Percentiles rank a stretch among this genome's conserved stretches.
These are phyloP conservation scores for Thecaphora thlaspeos DNA, from an alignment of 1,284 basidiomycete species.

Conservation along the genomic window DNA sequence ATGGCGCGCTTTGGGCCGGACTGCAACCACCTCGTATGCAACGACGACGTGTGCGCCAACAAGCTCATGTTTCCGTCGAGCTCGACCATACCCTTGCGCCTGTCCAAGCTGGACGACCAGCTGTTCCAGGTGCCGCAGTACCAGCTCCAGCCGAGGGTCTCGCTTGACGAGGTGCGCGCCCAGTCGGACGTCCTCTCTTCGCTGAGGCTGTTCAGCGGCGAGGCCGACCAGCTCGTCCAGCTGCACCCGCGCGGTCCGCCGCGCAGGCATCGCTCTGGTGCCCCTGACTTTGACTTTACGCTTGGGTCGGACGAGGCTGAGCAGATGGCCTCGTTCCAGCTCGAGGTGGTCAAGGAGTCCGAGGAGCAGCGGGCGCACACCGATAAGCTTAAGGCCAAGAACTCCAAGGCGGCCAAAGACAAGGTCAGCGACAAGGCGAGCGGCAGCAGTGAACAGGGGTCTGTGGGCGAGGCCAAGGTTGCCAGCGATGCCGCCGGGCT, in stretches of 20 bases:
- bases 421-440: slow-evolving; percentile 53
- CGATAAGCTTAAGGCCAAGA: slow-evolving; percentile 24
- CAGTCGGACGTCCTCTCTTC: background rate
- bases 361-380: slow-evolving; percentile 62
- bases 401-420: slow-evolving; percentile 48
- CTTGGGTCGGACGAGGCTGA: slow-evolving; percentile 16
- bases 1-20: slow-evolving; percentile 67
- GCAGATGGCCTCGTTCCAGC: slow-evolving; percentile 44
- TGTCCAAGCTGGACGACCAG: slow-evolving; percentile 70
- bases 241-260: slow-evolving; percentile 34
- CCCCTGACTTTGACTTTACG: slow-evolving; percentile 54
- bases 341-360: slow-evolving; percentile 60
- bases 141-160: slow-evolving; percentile 19
- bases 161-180: background rate
- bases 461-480: too few relatives aligned
- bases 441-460: too few relatives aligned
- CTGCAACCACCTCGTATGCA: slow-evolving; percentile 63
- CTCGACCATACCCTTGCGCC: slow-evolving; percentile 70
- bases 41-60: slow-evolving; percentile 66
- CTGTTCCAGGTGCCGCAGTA: slow-evolving; percentile 75
- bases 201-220: slow-evolving; percentile 13
- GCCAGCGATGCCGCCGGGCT: too few relatives aligned
- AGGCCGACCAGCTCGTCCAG: slow-evolving; percentile 19
- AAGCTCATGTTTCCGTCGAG: slow-evolving; percentile 73
- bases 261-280: slow-evolving; percentile 11